Base-by-base conservation (phyloP, 306 rosid species). In the Neltuma alba region DNA sequence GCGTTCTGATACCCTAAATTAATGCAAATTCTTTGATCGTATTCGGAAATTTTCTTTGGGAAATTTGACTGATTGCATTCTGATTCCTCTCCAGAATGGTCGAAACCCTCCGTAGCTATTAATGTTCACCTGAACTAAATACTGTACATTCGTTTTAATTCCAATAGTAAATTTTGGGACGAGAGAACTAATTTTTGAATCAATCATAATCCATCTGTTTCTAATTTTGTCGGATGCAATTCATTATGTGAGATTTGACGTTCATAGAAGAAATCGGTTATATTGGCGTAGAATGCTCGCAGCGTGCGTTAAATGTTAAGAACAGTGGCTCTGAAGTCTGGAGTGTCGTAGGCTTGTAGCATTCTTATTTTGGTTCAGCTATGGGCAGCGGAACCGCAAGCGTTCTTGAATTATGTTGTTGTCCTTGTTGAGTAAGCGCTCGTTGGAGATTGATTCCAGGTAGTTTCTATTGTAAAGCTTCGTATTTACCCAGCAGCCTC, bases 391-490 rank as follows among this genome's bases (percentile, higher is more conserved):
- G 90, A 83, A 82, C 80, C 83, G 82, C 55, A 58, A 66, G 27
- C 87, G 84, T 82, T 88, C 77, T 78, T 81, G 82, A 94, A 91
- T 86, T 83, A 94, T 94, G 98, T 88, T 94, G 97, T 92, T 94
- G 94, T 94, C 98, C 90, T 91, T 91, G 87, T 61, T 94, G 87
- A 92, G 98, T 91, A 92, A 89, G 88, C 97, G 98, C 80, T 77
- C 89, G 14, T 92, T 94, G 93, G 98, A 91, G 88, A 92, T 89
- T 85, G 97, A 91, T 94, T 92, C 94, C 89, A 94, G 97, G 12
- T 6, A 44, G 73, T 80, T 16, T 47, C 16, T 45, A 55, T 4
- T 7, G 40, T 12, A 30, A 34, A 70, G 4, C 6, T 44, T 9
- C 21, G 66, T 16, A 38, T 44, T 10, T 25, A 15, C 44, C 7